Evolutionary conservation across 2,329 filamentous ascomycete species (phyloP), one percentile per base, ranked within the genome.

Genomic region (Fusarium coffeatum): DNA sequence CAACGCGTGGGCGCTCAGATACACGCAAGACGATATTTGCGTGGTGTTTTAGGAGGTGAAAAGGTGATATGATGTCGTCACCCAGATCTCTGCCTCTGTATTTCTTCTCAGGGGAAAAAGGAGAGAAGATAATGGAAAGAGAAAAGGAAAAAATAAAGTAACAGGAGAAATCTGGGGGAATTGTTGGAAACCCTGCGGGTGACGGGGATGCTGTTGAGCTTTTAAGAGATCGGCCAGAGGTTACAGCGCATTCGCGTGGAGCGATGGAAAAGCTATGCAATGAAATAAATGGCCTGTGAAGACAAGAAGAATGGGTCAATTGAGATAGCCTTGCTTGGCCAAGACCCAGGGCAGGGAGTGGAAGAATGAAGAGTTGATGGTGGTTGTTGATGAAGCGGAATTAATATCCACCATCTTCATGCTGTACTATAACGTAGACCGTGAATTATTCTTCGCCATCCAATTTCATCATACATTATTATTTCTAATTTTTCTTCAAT

Each of bases 231-330:
- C 64, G 61, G 40, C 68, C 58, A 62, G 51, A 53, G 48, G 28
- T 49, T 59, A 37, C 64, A 55, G 42, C 28, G n/a, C 41, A 41
- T 53, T 53, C 23, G 20, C 49, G 34, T 53, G 49, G 49, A 42
- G 49, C 34, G n/a, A 41, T 71, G 68, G 68, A 55, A 60, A 55
- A 55, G 40, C 34, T 46, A 43, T 23, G 41, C 22, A 25, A 22
- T 23, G 23, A 53, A 37, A 37, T 32, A 32, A 32, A 37, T 37
- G 34, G 34, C 34, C 34, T 37, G 34, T 37, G 34, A 66, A 69
- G 56, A 68, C 54, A 65, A 67, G 66, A 74, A 72, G 66, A 71
- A 56, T 67, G 71, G 69, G 72, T 71, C 72, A 60, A 62, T 66
- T 64, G 62, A 71, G 69, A 72, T 72, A 71, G 62, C 56, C 69